Evolutionary conservation across 2,329 filamentous ascomycete species (phyloP).

Genomic region (Pezizomycotina sp.): DNA sequence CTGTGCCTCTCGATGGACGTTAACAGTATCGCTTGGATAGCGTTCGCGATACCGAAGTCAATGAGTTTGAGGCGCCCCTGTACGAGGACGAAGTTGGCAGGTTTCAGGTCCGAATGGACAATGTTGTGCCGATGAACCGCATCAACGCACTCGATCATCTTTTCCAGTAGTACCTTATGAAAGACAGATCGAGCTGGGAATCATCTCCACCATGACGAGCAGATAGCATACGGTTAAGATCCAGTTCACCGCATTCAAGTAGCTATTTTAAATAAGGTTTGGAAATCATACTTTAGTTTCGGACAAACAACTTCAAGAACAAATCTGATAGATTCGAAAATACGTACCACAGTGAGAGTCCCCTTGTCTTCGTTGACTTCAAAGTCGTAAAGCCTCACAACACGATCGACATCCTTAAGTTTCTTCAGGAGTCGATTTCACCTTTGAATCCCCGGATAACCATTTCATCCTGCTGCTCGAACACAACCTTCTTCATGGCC

Average conservation of each 20-base stretch:
- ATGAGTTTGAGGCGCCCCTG: slow-evolving; percentile 85
- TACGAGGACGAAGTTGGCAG: slow-evolving; percentile 89
- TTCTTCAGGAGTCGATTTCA: slow-evolving; percentile 82
- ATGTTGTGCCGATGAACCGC: slow-evolving; percentile 81
- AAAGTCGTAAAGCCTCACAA: slow-evolving; percentile 79
- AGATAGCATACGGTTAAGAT: slow-evolving; percentile 72
- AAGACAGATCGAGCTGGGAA: slow-evolving; percentile 66
- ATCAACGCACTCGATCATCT: slow-evolving; percentile 92
- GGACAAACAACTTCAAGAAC: slow-evolving; percentile 21
- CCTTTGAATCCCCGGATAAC: slow-evolving; percentile 80
- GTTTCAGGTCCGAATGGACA: slow-evolving; percentile 92
- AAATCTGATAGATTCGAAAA: not conserved
- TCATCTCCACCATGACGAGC: slow-evolving; percentile 55
- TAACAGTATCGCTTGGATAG: slow-evolving; percentile 91
- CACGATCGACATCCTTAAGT: slow-evolving; percentile 68
- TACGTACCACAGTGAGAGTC: slow-evolving; percentile 61
- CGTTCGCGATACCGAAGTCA: slow-evolving; percentile 95
- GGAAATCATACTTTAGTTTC: not conserved
- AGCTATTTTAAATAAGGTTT: slow-evolving; percentile 38
- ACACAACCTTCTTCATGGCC: slow-evolving; percentile 78
- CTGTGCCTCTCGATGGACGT: slow-evolving; percentile 89
- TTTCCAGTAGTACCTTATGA: slow-evolving; percentile 97
- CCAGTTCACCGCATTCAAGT: slow-evolving; percentile 93
- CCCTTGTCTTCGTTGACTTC: slow-evolving; percentile 89
- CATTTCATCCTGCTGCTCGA: slow-evolving; percentile 73